Conservation (phyloP, 2,329 filamentous ascomycete species). For the Macrophomina pseudophaseolina region DNA sequence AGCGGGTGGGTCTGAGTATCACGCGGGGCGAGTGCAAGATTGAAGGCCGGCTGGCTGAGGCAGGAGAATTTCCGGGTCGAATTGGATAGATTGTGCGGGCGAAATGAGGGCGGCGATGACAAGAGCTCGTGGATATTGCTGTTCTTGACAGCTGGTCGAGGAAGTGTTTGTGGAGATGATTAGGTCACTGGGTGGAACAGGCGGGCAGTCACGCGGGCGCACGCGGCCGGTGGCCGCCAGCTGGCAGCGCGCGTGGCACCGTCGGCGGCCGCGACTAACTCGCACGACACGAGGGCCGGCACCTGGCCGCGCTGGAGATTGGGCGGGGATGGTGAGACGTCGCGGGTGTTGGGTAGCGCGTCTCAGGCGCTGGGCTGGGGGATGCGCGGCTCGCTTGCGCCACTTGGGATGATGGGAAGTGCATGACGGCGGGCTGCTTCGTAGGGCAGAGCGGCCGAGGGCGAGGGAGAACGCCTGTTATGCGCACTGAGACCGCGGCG, state of each 20-base stretch:
- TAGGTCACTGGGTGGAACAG: background rate
- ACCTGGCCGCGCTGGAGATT: slow-evolving; percentile 1
- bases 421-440: background rate
- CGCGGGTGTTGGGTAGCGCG: slow-evolving; percentile 16
- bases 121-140: too few relatives aligned
- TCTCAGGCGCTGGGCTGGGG: slow-evolving; percentile 3
- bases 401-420: background rate
- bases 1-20: background rate
- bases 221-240: slow-evolving; percentile 8
- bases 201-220: slow-evolving; percentile 12
- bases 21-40: background rate
- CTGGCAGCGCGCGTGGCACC: slow-evolving; percentile 10
- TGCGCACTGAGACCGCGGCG: slow-evolving; percentile 11
- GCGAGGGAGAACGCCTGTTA: slow-evolving; percentile 19
- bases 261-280: background rate
- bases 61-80: too few relatives aligned
- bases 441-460: background rate
- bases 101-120: background rate
- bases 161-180: background rate
- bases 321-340: slow-evolving; percentile 20
- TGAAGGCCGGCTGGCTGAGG: too few relatives aligned
- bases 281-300: background rate
- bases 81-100: background rate
- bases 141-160: background rate
- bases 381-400: slow-evolving; percentile 1